phyloP scores from a whole-genome alignment of 225 moss, liverwort and hornwort genomes.

The Lunularia cruciata region DNA sequence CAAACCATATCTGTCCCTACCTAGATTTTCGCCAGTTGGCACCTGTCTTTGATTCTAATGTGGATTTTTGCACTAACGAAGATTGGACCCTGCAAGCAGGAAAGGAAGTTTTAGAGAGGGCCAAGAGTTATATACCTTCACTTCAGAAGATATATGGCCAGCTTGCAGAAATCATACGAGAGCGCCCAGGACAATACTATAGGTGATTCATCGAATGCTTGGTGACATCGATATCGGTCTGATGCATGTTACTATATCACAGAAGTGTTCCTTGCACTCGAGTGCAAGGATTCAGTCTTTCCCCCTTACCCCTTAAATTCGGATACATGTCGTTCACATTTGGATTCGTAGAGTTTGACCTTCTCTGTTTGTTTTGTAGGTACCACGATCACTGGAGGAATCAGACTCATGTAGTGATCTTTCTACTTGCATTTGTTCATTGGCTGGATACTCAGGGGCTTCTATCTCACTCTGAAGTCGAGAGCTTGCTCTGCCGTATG shows the following conservation, averaged over 20 bases:
- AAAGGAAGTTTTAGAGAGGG: slow-evolving; percentile 40
- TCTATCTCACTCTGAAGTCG: slow-evolving; percentile 41
- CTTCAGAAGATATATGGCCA: slow-evolving; percentile 35
- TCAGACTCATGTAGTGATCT: slow-evolving; percentile 48
- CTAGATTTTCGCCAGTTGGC: no score
- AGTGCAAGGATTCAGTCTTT: no score
- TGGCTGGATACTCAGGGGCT: slow-evolving; percentile 46
- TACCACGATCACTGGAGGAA: slow-evolving; percentile 54
- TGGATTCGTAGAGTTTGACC: not conserved
- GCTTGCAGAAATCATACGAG: slow-evolving; percentile 36
- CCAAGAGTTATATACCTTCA: slow-evolving; percentile 38
- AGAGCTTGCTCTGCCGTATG: slow-evolving; percentile 44
- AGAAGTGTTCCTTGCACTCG: no score
- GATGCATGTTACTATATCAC: no score
- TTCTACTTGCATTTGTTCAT: slow-evolving; percentile 51
- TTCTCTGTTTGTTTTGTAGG: slow-evolving; percentile 5
- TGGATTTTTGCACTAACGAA: no score
- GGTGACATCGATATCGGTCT: not conserved
- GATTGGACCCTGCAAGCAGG: no score
- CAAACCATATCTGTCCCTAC: no score
- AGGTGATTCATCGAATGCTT: slow-evolving; percentile 24
- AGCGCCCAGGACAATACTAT: slow-evolving; percentile 51
- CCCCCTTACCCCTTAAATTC: not conserved
- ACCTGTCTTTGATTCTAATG: no score
- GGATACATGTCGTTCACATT: not conserved